phyloP scores from a whole-genome alignment of 441 rosid species.

The California macrophylla region DNA sequence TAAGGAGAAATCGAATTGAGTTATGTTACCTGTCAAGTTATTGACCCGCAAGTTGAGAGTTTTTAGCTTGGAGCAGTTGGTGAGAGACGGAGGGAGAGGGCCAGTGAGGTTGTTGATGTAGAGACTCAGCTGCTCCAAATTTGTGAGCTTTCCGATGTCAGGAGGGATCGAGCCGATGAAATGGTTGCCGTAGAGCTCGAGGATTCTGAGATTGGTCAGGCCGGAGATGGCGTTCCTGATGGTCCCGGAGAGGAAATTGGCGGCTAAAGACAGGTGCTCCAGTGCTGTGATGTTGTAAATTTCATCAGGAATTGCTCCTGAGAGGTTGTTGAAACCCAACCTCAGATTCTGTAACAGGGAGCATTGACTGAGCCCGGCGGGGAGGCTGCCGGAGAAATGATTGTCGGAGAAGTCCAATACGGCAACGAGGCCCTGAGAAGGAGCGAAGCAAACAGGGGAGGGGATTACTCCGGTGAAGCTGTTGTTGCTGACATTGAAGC shows the following conservation, averaged over 20 bases:
- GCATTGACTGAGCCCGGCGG: no score
- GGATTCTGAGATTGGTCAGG: constrained; percentile 26
- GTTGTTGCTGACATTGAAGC: no score
- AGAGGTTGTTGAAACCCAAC: no score
- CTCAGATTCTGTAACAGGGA: no score
- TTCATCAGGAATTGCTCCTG: no score
- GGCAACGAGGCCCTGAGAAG: no score
- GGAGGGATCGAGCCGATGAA: constrained; percentile 39
- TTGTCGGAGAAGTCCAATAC: no score
- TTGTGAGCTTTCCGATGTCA: constrained; percentile 39
- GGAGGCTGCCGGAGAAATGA: no score
- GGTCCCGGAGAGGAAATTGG: constrained; percentile 34
- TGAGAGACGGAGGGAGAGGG: no score
- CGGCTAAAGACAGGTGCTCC: constrained; percentile 32
- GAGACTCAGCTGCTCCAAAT: constrained; percentile 33
- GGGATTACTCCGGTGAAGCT: no score
- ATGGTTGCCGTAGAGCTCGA: constrained; percentile 37
- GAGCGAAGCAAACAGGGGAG: no score
- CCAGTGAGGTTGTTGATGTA: constrained; percentile 55
- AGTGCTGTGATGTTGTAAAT: no score
- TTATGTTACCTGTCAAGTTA: constrained; percentile 43
- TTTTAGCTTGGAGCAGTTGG: constrained; percentile 17
- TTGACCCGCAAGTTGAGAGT: constrained; percentile 60
- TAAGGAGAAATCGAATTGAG: constrained; percentile 39
- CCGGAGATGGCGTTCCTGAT: constrained; percentile 43